Base-by-base conservation (phyloP, 805 yeast species). In the Saccharomycopsis sp. region DNA sequence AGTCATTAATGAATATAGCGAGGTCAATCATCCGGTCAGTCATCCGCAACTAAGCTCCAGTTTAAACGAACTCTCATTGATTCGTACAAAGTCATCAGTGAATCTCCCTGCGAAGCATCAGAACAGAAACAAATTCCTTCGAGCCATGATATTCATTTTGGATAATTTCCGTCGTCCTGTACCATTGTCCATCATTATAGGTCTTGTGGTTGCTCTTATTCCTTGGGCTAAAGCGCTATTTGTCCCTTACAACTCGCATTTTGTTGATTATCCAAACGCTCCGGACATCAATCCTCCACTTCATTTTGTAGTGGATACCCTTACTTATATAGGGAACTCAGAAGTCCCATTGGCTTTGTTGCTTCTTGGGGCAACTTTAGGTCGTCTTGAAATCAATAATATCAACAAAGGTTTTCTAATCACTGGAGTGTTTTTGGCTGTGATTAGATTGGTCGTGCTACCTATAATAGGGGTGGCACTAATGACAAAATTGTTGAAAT, bases 211-310 rank as follows among this genome's bases (percentile, higher is more conserved):
- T 16, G 77, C 93, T 3, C 84, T 90, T 82, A 75, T 93, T 19
- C 96, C 97, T 1, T 93, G 96, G 75, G 73, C 83, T 3, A 80
- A 81, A 53, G 85, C 89, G 0, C 65, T 86, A 13, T 86, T 86
- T 56, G 81, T 79, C 11, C 59, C 59, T 1, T 69, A 75, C 4
- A 48, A 57, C 1, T 64, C 62, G 36, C 71, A 70, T 24, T 60
- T 65, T 4, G 62, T 69, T 17, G 52, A 59, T 19, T 68, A 89
- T 17, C 81, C 75, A 1, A 59, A 71, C 44, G 97, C 97, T 0
- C 98, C 98, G 0, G 98, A 90, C 62, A 68, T 70, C 1, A 70
- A 70, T 48, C 97, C 98, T 0, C 89, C 96, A 3, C 67, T 90
- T 35, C 84, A 89, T 13, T 90, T 90, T 53, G 53, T 90, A 3